These are phyloP conservation scores for Wakefieldia striispora DNA, from an alignment of 768 basidiomycete genomes.

Conservation along the genomic window DNA sequence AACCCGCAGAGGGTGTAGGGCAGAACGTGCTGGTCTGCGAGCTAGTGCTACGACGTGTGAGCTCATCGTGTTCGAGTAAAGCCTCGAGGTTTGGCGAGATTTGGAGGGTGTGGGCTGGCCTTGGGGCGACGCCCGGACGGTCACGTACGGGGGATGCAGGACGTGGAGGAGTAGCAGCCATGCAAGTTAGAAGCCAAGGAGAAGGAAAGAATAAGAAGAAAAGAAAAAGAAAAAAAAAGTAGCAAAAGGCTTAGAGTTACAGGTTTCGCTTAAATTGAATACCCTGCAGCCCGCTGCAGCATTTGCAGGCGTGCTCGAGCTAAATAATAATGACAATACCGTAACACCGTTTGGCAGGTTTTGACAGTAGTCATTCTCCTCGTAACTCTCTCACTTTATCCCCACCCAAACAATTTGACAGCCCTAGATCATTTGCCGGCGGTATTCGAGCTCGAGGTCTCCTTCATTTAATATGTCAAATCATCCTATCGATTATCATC, in stretches of 20 bases:
- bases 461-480: too few species aligned
- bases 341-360: too few species aligned
- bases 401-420: too few species aligned
- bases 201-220: too few species aligned
- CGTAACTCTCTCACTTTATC: too few species aligned
- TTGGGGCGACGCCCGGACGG: not conserved
- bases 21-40: constrained; percentile 20
- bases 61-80: constrained; percentile 56
- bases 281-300: too few species aligned
- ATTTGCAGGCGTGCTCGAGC: constrained; percentile 5
- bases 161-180: constrained; percentile 25
- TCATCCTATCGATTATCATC: too few species aligned
- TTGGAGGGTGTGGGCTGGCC: constrained; percentile 32
- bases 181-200: not conserved
- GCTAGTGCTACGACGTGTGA: constrained; percentile 33
- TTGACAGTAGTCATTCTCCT: too few species aligned
- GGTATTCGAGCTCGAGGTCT: too few species aligned
- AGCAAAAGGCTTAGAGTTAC: not conserved
- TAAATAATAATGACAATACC: too few species aligned
- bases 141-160: constrained; percentile 13
- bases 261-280: constrained; percentile 21
- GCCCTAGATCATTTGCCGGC: too few species aligned
- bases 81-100: constrained; percentile 64
- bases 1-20: constrained; percentile 13
- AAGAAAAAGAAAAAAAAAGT: not conserved